phyloP scores from a whole-genome alignment of 306 rosid genomes.

The Cicer yamashitae region DNA sequence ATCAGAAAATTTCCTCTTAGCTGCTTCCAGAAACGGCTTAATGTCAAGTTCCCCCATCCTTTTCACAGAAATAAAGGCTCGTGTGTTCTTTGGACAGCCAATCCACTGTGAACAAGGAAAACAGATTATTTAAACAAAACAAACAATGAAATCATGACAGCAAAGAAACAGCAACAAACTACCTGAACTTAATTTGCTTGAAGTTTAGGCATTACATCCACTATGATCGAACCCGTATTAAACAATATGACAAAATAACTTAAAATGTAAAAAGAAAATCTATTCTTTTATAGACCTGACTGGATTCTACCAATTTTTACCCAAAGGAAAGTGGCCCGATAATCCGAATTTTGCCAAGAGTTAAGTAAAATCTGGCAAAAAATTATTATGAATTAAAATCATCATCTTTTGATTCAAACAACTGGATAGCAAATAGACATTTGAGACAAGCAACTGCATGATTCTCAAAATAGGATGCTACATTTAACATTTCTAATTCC shows the following conservation, averaged over 20 bases:
- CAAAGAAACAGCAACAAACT: constrained; percentile 14
- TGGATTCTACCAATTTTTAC: constrained; percentile 2
- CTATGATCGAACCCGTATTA: neutral
- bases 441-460: constrained; percentile 20
- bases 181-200: constrained; percentile 24
- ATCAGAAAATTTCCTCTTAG: constrained; percentile 45
- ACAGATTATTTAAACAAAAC: constrained; percentile 23
- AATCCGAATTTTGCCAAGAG: too few relatives aligned
- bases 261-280: neutral
- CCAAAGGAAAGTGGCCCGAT: neutral
- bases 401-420: constrained; percentile 4
- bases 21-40: constrained; percentile 56
- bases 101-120: constrained; percentile 52
- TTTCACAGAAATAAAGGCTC: constrained; percentile 52
- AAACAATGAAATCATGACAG: neutral
- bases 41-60: constrained; percentile 56
- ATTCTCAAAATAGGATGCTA: constrained; percentile 3
- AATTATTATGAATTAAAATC: neutral
- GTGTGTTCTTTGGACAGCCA: neutral
- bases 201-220: neutral
- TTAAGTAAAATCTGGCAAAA: too few relatives aligned
- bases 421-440: neutral
- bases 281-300: neutral
- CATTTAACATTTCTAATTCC: constrained; percentile 20
- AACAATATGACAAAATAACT: neutral